Percentiles rank a stretch among this genome's conserved stretches.
These are phyloP conservation scores for Bruguiera sexangula DNA, from an alignment of 345 rosid genomes.

Conservation along the genomic window DNA sequence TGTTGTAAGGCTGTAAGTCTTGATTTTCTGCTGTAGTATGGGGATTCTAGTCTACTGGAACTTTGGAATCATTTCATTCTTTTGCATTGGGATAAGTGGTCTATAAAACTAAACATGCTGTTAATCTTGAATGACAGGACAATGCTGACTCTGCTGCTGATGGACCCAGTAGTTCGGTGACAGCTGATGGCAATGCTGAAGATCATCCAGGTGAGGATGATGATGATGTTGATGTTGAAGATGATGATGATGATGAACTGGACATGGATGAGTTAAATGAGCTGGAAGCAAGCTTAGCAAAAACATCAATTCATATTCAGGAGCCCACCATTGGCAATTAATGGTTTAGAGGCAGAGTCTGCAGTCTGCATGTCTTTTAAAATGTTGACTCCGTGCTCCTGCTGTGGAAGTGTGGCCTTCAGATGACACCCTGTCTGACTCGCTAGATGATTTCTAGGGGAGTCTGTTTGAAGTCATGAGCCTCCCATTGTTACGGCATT, in stretches of 20 bases:
- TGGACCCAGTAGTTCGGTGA: constrained; percentile 30
- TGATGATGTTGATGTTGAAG: constrained; percentile 15
- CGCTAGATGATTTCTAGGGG: background rate
- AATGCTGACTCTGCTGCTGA: constrained; percentile 27
- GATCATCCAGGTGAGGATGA: constrained; percentile 24
- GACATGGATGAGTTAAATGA: constrained; percentile 32
- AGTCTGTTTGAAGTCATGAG: background rate
- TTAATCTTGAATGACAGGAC: constrained; percentile 22
- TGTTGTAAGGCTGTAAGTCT: too few species aligned
- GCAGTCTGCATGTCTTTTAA: constrained; percentile 27
- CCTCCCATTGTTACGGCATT: background rate
- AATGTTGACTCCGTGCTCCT: constrained; percentile 24
- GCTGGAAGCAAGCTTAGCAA: constrained; percentile 32
- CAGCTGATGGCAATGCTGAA: constrained; percentile 18
- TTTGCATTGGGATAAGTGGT: background rate
- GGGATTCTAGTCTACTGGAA: background rate
- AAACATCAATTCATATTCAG: constrained; percentile 28
- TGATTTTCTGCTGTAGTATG: background rate
- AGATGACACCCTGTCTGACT: background rate
- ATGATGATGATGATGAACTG: constrained; percentile 29
- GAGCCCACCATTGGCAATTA: constrained; percentile 15
- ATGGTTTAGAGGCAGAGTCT: constrained; percentile 14
- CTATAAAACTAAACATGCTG: background rate
- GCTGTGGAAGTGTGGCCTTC: constrained; percentile 1
- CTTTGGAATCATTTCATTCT: background rate